These are phyloP conservation scores for Leucogyrophana mollusca DNA, from an alignment of 768 basidiomycete genomes.

Conservation along the genomic window DNA sequence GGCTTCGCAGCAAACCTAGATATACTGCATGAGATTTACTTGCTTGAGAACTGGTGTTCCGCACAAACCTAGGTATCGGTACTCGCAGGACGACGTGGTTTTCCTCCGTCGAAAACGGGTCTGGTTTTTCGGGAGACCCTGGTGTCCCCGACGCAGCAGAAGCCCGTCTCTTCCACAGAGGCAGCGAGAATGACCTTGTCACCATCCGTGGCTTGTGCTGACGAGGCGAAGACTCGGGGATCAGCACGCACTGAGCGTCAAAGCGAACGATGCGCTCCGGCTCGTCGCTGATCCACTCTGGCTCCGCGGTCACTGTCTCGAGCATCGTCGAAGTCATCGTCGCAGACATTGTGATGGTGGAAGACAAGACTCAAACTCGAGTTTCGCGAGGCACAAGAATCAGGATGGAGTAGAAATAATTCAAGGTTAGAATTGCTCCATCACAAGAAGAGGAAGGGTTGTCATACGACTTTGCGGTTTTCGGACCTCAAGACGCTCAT, in stretches of 20 bases:
- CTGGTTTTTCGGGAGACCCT: constrained; percentile 19
- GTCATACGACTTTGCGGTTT: too few species aligned
- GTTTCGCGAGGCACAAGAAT: too few species aligned
- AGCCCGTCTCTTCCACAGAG: constrained; percentile 55
- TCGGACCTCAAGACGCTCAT: too few species aligned
- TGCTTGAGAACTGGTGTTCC: not conserved
- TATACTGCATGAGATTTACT: too few species aligned
- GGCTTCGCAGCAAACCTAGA: constrained; percentile 43
- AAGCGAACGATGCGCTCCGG: constrained; percentile 54
- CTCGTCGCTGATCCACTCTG: constrained; percentile 14
- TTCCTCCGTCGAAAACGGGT: constrained; percentile 25
- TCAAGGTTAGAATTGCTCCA: too few species aligned
- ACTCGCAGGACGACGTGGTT: constrained; percentile 58
- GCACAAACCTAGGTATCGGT: constrained; percentile 57
- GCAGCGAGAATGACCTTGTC: constrained; percentile 67
- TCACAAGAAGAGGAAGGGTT: too few species aligned
- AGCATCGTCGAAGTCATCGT: not conserved
- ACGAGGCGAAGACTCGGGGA: constrained; percentile 51
- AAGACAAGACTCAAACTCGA: too few species aligned
- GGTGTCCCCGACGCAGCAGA: constrained; percentile 11
- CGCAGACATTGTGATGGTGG: too few species aligned
- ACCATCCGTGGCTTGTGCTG: constrained; percentile 49
- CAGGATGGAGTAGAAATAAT: too few species aligned
- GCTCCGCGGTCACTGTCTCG: not conserved
- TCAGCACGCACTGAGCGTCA: constrained; percentile 70